Evolutionary conservation across 1,284 basidiomycete species (phyloP), one percentile per base, ranked within the genome.

Genomic region (Gymnopus androsaceus): DNA sequence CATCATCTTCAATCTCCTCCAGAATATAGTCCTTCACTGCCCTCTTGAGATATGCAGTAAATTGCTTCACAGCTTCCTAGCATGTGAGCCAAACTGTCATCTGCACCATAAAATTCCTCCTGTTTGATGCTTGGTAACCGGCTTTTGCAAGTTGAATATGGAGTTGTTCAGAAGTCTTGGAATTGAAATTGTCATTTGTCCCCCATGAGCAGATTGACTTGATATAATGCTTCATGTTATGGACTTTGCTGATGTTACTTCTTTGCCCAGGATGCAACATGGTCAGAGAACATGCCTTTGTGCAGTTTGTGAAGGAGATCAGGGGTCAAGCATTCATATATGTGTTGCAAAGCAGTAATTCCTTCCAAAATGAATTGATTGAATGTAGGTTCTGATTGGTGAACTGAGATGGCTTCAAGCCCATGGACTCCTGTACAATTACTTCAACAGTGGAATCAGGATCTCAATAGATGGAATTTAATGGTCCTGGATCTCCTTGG

Each of bases 181-280:
- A 59, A 37, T 58, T 63, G 59, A 55, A 61, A 30, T 47, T 42
- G 19, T 50, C 46, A 5, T 52, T 40, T 2, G 56, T 41, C 9
- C 63, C 63, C n/a, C 50, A 40, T 19, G 38, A 48, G 12, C 46
- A 17, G 23, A 64, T 61, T 15, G 21, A 27, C 15, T 41, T 14
- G 8, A 42, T 15, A 48, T 62, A 63, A 36, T 60, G 58, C 14
- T 36, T 25, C 3, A 67, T 56, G 38, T 51, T 46, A 49, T 67
- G 64, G 12, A 68, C 27, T 54, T 67, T 68, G 30, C 63, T 65
- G 42, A 60, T 60, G 44, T 60, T 58, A n/a, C 4, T 40, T 27
- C 21, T 38, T 19, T 27, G 52, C 33, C 52, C 52, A 54, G 3
- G 19, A 45, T 9, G 33, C 25, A 8, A 54, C 36, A 31, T 58